phyloP scores from a whole-genome alignment of 495 filamentous ascomycete species.

The Rostrohypoxylon terebratum region DNA sequence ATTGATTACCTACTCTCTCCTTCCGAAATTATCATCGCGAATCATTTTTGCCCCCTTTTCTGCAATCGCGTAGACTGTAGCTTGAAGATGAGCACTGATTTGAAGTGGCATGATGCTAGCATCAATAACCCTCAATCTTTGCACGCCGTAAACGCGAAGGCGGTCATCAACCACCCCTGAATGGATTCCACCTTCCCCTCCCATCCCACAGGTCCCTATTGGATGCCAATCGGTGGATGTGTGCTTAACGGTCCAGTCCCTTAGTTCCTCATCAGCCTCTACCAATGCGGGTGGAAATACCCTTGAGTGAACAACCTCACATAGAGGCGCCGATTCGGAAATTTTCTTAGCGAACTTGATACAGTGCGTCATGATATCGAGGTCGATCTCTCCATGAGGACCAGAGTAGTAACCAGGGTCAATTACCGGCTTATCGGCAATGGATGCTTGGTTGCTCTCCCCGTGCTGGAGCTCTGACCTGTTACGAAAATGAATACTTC shows the following conservation, averaged over 20 bases:
- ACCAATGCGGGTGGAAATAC: background rate
- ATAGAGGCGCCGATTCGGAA: background rate
- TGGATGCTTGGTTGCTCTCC: background rate
- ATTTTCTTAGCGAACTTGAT: background rate
- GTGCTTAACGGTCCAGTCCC: constrained; percentile 2
- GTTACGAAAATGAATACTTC: constrained; percentile 8
- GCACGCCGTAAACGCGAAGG: constrained; percentile 6
- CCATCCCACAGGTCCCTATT: constrained; percentile 3
- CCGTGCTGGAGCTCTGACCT: background rate
- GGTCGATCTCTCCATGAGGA: constrained; percentile 1
- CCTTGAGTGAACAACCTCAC: background rate
- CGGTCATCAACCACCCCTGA: constrained; percentile 16
- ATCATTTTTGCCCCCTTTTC: constrained; percentile 5
- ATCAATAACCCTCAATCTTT: constrained; percentile 4
- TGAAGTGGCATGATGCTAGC: constrained; percentile 17
- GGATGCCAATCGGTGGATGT: constrained; percentile 9
- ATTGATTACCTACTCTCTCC: background rate
- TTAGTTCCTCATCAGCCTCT: background rate
- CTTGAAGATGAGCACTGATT: constrained; percentile 15
- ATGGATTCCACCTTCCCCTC: background rate
- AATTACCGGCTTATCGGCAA: background rate
- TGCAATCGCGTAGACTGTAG: constrained; percentile 10
- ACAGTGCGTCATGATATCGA: constrained; percentile 1
- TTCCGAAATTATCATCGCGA: background rate
- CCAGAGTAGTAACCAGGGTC: constrained; percentile 8